Evolutionary conservation across 73 alveolate genomes (phyloP), one percentile per base, ranked within the genome.

Genomic region (Urostyla sp.): DNA sequence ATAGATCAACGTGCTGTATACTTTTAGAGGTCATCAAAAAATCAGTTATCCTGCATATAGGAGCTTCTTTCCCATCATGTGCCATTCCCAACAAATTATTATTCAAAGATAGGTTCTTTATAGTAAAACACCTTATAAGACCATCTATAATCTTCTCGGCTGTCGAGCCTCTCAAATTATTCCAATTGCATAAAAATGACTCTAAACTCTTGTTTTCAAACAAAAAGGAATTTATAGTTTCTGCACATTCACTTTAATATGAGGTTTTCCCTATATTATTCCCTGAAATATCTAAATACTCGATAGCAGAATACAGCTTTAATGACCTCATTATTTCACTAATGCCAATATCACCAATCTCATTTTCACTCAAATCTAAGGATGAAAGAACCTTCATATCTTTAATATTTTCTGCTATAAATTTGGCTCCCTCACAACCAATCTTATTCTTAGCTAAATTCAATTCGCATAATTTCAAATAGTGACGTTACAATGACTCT

Each of bases 371-470:
- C 38, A 75, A 37, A 38, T 57, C 77, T 15, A 75, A 32, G 18
- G 16, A 28, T 8, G 57, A 16, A 1, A 75, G 44, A 7, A 26
- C 78, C 26, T 75, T 75, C 87, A 75, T 75, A 13, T 15, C 24
- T 13, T 21, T 16, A 16, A 84, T 21, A 13, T 46, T 31, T 10
- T 16, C 44, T 11, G 84, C 92, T 0, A 84, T 52, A 23, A 24
- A 52, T 34, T 45, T 56, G 15, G 82, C 87, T n/a, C 92, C 92
- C 38, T 84, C 88, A 20, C 21, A 30, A 0, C 92, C 87, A 28
- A 84, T 56, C 34, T 84, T 84, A 40, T 84, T 84, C 16, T 84
- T 67, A 3, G 92, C 26, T 18, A 84, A 40, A 15, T 49, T 51
- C 16, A 84, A 69, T 0, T 24, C 53, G 27, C 18, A 10, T 15